These are phyloP conservation scores for Cladophialophora bantiana DNA, from an alignment of 2,329 filamentous ascomycete genomes.

Conservation along the genomic window DNA sequence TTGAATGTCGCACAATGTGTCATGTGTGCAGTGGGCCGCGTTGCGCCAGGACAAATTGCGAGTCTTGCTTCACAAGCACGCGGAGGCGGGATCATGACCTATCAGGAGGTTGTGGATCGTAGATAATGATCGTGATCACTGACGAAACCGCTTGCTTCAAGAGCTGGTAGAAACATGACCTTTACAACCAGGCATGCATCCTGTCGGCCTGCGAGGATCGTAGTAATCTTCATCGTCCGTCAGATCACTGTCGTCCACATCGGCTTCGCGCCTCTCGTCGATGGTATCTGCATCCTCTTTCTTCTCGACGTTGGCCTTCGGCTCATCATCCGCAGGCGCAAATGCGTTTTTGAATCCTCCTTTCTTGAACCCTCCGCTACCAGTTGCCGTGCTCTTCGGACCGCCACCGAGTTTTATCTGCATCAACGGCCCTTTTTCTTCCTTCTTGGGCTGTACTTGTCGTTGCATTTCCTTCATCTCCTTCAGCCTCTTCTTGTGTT, in stretches of 20 bases:
- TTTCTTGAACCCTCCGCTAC: conserved; percentile 70
- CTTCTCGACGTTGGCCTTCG: conserved; percentile 47
- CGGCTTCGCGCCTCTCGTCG: conserved; percentile 41
- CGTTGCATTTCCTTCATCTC: conserved; percentile 55
- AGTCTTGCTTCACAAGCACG: not conserved
- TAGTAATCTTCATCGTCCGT: conserved; percentile 70
- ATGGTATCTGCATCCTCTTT: conserved; percentile 52
- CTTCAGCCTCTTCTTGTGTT: conserved; percentile 75
- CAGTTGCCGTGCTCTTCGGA: conserved; percentile 47
- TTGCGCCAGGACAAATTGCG: not conserved
- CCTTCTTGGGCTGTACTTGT: conserved; percentile 49
- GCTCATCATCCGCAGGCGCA: conserved; percentile 42
- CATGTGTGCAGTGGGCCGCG: not conserved
- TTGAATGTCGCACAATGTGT: not conserved
- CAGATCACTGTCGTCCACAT: conserved; percentile 69
- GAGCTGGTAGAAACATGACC: conserved; percentile 19
- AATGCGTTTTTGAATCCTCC: conserved; percentile 83
- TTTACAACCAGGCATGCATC: conserved; percentile 52
- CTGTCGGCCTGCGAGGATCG: conserved; percentile 60
- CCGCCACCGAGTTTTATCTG: conserved; percentile 44
- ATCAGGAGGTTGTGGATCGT: not conserved
- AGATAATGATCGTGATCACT: not conserved
- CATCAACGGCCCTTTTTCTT: conserved; percentile 52
- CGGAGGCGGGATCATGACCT: not conserved
- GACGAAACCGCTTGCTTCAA: conserved; percentile 16